Percentiles rank a stretch among this genome's conserved stretches.
Evolutionary conservation across 331 rosid genomes (phyloP).

Genomic region (Saraca asoca): DNA sequence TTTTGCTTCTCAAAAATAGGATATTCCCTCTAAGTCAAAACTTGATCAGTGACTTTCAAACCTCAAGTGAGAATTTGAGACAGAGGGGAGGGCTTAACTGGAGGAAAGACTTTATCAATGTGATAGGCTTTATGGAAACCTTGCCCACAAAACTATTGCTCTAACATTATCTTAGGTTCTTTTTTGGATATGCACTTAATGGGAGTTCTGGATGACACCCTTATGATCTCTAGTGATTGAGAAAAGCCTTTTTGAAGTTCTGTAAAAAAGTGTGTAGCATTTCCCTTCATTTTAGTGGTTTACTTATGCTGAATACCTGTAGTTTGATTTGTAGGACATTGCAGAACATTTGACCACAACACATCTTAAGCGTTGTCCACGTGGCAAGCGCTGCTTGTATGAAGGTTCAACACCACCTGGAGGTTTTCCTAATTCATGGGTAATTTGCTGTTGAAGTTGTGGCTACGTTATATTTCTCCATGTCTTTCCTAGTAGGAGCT

Average conservation of each 20-base stretch:
- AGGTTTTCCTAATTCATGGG: constrained; percentile 98
- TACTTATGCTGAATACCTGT: constrained; percentile 17
- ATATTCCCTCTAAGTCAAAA: too few relatives aligned
- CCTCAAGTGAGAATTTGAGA: neutral
- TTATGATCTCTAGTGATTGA: constrained; percentile 16
- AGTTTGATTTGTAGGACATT: constrained; percentile 61
- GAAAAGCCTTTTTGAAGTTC: neutral
- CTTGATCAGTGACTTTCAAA: neutral
- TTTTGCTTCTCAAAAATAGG: constrained; percentile 4
- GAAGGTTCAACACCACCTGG: constrained; percentile 97
- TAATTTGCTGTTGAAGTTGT: constrained; percentile 43
- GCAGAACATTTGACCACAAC: constrained; percentile 89
- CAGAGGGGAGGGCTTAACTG: neutral
- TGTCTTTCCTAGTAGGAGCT: neutral
- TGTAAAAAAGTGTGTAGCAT: neutral
- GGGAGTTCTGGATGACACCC: neutral
- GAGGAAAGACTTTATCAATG: constrained; percentile 7
- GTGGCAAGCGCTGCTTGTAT: constrained; percentile 94
- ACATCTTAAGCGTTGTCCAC: constrained; percentile 84
- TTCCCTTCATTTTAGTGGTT: constrained; percentile 11
- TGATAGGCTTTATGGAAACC: constrained; percentile 14
- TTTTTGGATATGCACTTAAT: constrained; percentile 5
- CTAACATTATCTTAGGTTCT: constrained; percentile 21
- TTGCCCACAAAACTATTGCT: constrained; percentile 6
- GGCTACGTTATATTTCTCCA: neutral